Evolutionary conservation across 1,284 basidiomycete genomes (phyloP).

Genomic region (Fomitopsis palustris): DNA sequence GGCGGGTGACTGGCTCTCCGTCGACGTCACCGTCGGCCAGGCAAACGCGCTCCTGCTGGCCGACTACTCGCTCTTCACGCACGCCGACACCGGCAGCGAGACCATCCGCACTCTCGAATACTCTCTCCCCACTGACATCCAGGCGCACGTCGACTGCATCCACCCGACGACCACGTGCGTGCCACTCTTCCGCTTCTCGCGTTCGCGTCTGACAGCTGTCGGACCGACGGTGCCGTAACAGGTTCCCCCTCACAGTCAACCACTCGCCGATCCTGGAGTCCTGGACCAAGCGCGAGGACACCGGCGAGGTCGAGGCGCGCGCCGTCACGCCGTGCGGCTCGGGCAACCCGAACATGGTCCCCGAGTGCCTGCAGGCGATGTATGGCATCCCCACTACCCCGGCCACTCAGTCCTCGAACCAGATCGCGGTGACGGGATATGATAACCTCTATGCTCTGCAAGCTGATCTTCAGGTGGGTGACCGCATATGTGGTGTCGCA

Average conservation of each 20-base stretch:
- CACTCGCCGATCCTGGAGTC: neutral
- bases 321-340: neutral
- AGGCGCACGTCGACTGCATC: conserved; percentile 31
- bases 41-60: conserved; percentile 25
- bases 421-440: conserved; percentile 55
- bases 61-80: conserved; percentile 32
- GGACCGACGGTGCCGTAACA: neutral
- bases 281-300: neutral
- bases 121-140: conserved; percentile 31
- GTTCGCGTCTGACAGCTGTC: neutral
- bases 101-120: conserved; percentile 34
- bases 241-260: conserved; percentile 17
- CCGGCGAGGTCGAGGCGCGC: neutral
- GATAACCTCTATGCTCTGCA: conserved; percentile 51
- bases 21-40: conserved; percentile 31
- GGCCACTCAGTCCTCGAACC: conserved; percentile 38
- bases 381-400: conserved; percentile 51
- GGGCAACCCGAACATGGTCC: conserved; percentile 32
- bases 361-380: conserved; percentile 48
- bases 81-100: conserved; percentile 26
- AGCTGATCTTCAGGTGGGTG: conserved; percentile 41
- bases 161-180: conserved; percentile 34
- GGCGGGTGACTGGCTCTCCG: conserved; percentile 39
- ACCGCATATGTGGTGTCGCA: too few relatives aligned
- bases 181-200: neutral